Evolutionary conservation across 2,329 filamentous ascomycete genomes (phyloP).

Genomic region (Cladosporium sp.): DNA sequence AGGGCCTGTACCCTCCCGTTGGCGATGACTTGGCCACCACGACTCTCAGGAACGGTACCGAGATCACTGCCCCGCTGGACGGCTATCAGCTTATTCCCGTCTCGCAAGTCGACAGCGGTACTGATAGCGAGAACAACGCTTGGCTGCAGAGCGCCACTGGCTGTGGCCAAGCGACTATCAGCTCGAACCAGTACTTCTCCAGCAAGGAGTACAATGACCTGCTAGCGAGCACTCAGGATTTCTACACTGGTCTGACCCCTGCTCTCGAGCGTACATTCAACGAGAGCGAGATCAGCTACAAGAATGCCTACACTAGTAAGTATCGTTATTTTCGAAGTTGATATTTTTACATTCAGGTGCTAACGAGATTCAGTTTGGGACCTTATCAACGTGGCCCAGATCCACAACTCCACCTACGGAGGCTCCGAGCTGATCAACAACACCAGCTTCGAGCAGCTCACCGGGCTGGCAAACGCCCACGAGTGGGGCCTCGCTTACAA

Average conservation of each 20-base stretch:
- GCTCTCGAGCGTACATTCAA: slow-evolving; percentile 49
- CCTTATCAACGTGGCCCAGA: slow-evolving; percentile 55
- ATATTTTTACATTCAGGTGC: neutral
- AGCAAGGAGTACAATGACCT: slow-evolving; percentile 45
- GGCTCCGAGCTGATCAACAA: slow-evolving; percentile 52
- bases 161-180: slow-evolving; percentile 50
- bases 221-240: slow-evolving; percentile 43
- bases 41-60: slow-evolving; percentile 64
- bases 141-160: slow-evolving; percentile 55
- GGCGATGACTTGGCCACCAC: slow-evolving; percentile 48
- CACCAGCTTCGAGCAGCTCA: slow-evolving; percentile 56
- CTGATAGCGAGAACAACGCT: slow-evolving; percentile 51
- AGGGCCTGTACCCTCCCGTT: slow-evolving; percentile 79
- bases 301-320: slow-evolving; percentile 61
- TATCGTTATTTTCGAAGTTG: slow-evolving; percentile 1
- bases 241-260: slow-evolving; percentile 49
- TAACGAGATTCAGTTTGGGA: slow-evolving; percentile 45
- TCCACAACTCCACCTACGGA: slow-evolving; percentile 59
- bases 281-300: slow-evolving; percentile 46
- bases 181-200: slow-evolving; percentile 54
- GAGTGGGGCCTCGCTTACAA: slow-evolving; percentile 84
- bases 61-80: slow-evolving; percentile 60
- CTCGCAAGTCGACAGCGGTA: slow-evolving; percentile 51
- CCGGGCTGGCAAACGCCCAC: slow-evolving; percentile 68
- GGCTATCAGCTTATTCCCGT: slow-evolving; percentile 84